These are phyloP conservation scores for Prasinococcaceae sp. DNA, from an alignment of 139 green algal genomes.

Conservation along the genomic window DNA sequence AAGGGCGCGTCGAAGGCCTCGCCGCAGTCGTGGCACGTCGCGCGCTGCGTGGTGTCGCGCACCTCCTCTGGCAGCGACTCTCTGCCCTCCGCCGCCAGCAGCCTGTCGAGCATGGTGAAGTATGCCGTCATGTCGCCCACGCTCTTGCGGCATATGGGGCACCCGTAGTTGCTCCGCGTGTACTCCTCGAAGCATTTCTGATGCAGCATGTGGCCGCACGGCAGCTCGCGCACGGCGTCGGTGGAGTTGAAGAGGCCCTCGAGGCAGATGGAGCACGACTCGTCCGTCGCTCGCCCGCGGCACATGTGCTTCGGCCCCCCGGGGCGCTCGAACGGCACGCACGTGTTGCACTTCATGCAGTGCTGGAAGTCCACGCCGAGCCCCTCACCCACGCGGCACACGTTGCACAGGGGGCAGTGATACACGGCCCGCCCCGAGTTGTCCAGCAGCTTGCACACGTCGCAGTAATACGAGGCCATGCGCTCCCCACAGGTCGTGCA, in stretches of 20 bases:
- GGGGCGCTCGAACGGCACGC: conserved; percentile 83
- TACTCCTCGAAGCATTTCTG: conserved; percentile 79
- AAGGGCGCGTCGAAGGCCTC: conserved; percentile 46
- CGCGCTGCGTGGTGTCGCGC: conserved; percentile 9
- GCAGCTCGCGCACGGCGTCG: conserved; percentile 56
- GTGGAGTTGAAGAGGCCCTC: conserved; percentile 84
- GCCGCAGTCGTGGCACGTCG: conserved; percentile 78
- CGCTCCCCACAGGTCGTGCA: conserved; percentile 31
- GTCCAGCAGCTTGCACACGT: conserved; percentile 92
- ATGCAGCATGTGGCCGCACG: conserved; percentile 95
- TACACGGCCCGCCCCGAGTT: conserved; percentile 71
- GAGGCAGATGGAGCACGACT: conserved; percentile 85
- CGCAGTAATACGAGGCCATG: conserved; percentile 89
- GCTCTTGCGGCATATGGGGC: conserved; percentile 85
- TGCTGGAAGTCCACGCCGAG: conserved; percentile 90
- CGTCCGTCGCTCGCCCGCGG: conserved; percentile 57
- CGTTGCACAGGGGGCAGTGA: conserved; percentile 98
- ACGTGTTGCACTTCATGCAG: conserved; percentile 97
- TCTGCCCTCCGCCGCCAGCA: conserved; percentile 64
- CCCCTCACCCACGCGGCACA: conserved; percentile 63
- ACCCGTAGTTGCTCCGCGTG: conserved; percentile 78
- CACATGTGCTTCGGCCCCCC: conserved; percentile 75
- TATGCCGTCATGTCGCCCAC: conserved; percentile 94
- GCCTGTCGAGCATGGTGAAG: conserved; percentile 88
- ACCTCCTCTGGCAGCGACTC: conserved; percentile 27